These are phyloP conservation scores for Aspergillus neotritici DNA, from an alignment of 2,329 filamentous ascomycete genomes.

Conservation along the genomic window DNA sequence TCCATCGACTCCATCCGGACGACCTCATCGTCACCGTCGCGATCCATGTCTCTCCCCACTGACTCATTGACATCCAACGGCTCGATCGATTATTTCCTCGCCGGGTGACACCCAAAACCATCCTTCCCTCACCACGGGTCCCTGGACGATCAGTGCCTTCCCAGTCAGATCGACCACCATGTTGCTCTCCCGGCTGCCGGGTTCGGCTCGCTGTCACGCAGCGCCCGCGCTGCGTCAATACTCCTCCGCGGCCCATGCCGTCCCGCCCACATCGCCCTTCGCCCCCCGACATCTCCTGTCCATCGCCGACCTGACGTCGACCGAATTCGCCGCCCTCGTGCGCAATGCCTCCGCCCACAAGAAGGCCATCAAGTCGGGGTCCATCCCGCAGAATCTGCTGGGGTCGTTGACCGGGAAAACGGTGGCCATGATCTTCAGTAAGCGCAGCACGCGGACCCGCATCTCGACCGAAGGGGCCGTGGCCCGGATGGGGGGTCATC, in stretches of 20 bases:
- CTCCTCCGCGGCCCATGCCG: conserved; percentile 28
- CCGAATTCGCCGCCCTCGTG: conserved; percentile 75
- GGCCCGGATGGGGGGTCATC: conserved; percentile 78
- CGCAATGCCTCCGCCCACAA: conserved; percentile 77
- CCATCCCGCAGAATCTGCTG: conserved; percentile 54
- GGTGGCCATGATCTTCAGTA: conserved; percentile 94
- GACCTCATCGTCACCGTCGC: too few relatives aligned
- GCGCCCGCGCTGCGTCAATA: conserved; percentile 28
- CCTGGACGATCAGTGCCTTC: too few relatives aligned
- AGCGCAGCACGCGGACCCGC: conserved; percentile 86
- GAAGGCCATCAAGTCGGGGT: conserved; percentile 64
- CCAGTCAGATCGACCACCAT: too few relatives aligned
- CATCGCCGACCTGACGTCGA: conserved; percentile 74
- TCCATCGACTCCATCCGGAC: too few relatives aligned
- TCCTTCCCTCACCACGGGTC: too few relatives aligned
- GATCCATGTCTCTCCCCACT: too few relatives aligned
- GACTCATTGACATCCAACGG: too few relatives aligned
- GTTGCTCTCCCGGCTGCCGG: too few relatives aligned
- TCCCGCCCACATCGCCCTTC: conserved; percentile 49
- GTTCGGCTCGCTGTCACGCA: too few relatives aligned
- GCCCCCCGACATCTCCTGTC: conserved; percentile 83
- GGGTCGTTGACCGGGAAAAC: conserved; percentile 67
- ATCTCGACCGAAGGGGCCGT: conserved; percentile 91
- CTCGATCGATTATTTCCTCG: too few relatives aligned
- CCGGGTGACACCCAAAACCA: too few relatives aligned